These are phyloP conservation scores for Thermothielavioides terrestris DNA, from an alignment of 495 filamentous ascomycete genomes.

Conservation along the genomic window DNA sequence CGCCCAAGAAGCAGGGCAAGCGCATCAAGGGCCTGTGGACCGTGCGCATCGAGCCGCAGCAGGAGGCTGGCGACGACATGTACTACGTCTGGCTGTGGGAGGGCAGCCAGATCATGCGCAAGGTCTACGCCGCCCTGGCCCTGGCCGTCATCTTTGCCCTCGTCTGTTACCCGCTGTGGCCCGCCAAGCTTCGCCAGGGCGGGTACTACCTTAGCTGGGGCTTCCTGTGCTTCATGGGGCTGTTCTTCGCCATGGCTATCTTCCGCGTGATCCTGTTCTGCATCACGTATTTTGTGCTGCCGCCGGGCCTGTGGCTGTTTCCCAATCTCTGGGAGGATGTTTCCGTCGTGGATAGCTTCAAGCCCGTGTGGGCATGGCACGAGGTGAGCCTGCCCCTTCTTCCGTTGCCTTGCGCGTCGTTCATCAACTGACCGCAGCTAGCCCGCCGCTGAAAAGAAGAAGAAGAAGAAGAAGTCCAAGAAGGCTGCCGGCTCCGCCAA, in stretches of 20 bases:
- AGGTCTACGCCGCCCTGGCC: constrained; percentile 77
- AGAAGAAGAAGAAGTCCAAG: constrained; percentile 62
- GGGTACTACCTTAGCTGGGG: constrained; percentile 98
- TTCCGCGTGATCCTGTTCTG: constrained; percentile 94
- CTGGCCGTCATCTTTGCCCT: constrained; percentile 74
- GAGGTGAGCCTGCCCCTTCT: constrained; percentile 54
- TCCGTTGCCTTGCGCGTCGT: neutral
- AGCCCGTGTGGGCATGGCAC: constrained; percentile 96
- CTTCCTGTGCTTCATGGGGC: constrained; percentile 79
- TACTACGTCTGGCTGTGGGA: constrained; percentile 98
- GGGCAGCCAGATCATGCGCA: constrained; percentile 85
- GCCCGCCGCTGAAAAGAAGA: constrained; percentile 40
- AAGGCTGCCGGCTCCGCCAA: constrained; percentile 30
- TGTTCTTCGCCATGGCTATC: constrained; percentile 97
- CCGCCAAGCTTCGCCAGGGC: constrained; percentile 77
- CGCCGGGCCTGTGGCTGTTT: constrained; percentile 93
- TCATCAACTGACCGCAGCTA: neutral
- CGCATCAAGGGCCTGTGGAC: constrained; percentile 94
- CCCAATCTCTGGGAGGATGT: constrained; percentile 99
- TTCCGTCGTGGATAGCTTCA: constrained; percentile 95
- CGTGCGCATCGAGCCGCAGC: constrained; percentile 92
- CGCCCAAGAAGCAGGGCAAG: constrained; percentile 59
- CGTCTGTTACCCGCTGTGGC: constrained; percentile 96
- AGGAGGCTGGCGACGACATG: constrained; percentile 80
- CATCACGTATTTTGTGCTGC: constrained; percentile 72